phyloP scores from a whole-genome alignment of 805 yeast species.

The Yarrowia sp. region DNA sequence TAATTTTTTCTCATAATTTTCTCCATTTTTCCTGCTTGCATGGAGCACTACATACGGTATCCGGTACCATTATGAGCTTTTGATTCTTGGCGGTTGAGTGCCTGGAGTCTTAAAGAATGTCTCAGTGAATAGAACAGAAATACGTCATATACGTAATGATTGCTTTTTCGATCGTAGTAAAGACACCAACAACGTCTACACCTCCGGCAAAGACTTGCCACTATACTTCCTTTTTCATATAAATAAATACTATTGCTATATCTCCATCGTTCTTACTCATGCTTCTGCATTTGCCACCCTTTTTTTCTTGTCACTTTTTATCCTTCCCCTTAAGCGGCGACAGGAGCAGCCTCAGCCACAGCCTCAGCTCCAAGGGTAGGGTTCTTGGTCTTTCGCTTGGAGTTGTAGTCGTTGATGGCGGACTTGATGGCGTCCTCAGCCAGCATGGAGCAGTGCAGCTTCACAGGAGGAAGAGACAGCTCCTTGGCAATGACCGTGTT shows the following conservation, averaged over 20 bases:
- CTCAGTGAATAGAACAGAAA: no score
- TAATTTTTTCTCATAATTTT: no score
- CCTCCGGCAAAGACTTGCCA: no score
- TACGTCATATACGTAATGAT: no score
- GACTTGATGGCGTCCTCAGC: constrained; percentile 99
- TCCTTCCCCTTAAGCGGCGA: constrained; percentile 17
- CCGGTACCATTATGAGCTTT: no score
- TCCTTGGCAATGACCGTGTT: constrained; percentile 95
- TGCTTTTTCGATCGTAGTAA: no score
- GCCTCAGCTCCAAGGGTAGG: constrained; percentile 67
- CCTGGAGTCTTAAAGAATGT: no score
- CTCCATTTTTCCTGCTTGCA: no score
- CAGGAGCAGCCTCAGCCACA: constrained; percentile 1
- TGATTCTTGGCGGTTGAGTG: no score
- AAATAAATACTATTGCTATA: constrained; percentile 34
- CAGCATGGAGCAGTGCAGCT: constrained; percentile 96
- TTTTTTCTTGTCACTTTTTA: not conserved
- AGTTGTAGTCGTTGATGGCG: constrained; percentile 92
- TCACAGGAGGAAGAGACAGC: constrained; percentile 93
- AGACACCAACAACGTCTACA: no score
- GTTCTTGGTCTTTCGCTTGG: constrained; percentile 66
- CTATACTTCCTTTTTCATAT: not conserved
- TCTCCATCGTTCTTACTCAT: not conserved
- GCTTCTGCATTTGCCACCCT: constrained; percentile 2
- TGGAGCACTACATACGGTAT: no score